Percentiles rank a stretch among this genome's conserved stretches.
Evolutionary conservation across 495 filamentous ascomycete genomes (phyloP).

Genomic region (Schizothecium vesticola): DNA sequence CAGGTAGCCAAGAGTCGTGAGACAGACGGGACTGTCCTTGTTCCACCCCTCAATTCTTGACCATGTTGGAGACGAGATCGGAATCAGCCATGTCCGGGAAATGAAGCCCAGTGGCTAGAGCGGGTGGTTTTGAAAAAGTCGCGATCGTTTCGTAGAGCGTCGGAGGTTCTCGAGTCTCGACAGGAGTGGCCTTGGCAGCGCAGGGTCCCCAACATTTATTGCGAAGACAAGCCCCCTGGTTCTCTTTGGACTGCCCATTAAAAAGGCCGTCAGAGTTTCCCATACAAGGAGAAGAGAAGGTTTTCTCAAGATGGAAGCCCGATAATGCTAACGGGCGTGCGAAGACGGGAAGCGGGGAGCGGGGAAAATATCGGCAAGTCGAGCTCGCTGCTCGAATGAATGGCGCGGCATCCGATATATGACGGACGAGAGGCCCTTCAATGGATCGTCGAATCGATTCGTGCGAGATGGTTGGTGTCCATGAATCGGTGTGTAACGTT

Average conservation of each 20-base stretch:
- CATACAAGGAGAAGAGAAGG: background rate
- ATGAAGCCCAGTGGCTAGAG: no score
- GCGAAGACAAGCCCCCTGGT: background rate
- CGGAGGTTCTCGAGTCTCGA: background rate
- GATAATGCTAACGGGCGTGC: background rate
- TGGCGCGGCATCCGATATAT: background rate
- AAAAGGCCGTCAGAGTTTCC: background rate
- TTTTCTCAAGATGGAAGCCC: background rate
- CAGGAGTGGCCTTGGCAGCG: background rate
- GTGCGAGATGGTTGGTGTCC: background rate
- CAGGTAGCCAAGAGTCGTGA: no score
- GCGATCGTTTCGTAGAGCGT: background rate
- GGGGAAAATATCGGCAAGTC: background rate
- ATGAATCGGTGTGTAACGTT: background rate
- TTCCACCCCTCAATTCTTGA: background rate
- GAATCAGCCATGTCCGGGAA: background rate
- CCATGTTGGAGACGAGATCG: no score
- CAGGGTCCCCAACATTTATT: background rate
- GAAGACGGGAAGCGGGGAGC: background rate
- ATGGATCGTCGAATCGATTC: background rate
- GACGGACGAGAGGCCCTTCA: background rate
- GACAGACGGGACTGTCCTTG: no score
- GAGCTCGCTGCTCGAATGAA: background rate
- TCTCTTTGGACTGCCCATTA: background rate
- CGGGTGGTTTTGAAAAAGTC: no score